These are phyloP conservation scores for Verticillium klebahnii DNA, from an alignment of 2,329 filamentous ascomycete species.

Conservation along the genomic window DNA sequence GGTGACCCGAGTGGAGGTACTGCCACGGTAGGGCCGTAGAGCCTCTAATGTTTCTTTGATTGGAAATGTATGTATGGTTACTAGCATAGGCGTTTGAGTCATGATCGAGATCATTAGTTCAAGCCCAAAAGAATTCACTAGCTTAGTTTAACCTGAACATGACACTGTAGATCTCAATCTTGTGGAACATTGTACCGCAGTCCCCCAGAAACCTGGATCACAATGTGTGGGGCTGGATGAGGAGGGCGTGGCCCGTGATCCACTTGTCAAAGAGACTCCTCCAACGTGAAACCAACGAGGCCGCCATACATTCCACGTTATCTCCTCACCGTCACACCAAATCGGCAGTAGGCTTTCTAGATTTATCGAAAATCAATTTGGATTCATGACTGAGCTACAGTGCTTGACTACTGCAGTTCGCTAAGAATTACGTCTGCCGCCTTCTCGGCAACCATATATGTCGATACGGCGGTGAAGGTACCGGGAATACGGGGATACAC, in stretches of 20 bases:
- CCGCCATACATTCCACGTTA: too few species aligned
- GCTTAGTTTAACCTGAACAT: neutral
- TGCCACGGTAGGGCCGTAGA: neutral
- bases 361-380: neutral
- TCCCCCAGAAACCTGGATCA: too few species aligned
- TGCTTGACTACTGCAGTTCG: neutral
- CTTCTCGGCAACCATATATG: slow-evolving; percentile 27
- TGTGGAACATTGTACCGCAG: neutral
- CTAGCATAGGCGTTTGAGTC: neutral
- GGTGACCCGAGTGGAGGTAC: neutral
- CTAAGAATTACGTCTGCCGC: slow-evolving; percentile 23
- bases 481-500: slow-evolving; percentile 34
- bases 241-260: too few species aligned
- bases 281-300: too few species aligned
- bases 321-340: too few species aligned
- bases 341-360: too few species aligned
- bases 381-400: neutral
- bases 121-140: neutral
- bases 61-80: neutral
- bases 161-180: neutral
- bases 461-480: slow-evolving; percentile 26
- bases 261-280: too few species aligned
- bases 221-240: too few species aligned
- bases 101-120: neutral
- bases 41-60: too few species aligned